Percentiles rank a stretch among this genome's conserved stretches.
These are phyloP conservation scores for Fusarium beomiforme DNA, from an alignment of 2,329 filamentous ascomycete genomes.

Conservation along the genomic window DNA sequence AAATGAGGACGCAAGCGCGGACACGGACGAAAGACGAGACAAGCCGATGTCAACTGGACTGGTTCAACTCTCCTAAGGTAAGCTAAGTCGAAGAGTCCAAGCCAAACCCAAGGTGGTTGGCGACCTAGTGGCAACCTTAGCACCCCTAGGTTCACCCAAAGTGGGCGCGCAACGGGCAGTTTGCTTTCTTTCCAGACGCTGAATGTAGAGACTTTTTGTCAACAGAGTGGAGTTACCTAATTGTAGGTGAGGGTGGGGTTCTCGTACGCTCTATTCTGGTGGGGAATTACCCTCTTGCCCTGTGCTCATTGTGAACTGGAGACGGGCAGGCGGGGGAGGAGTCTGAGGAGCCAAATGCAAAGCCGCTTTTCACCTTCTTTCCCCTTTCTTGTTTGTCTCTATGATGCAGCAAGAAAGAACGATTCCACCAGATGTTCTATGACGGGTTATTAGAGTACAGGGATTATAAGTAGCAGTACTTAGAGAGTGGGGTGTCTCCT, in stretches of 20 bases:
- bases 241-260: conserved; percentile 26
- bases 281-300: conserved; percentile 8
- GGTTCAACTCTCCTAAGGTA: background rate
- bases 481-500: conserved; percentile 5
- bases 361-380: no score
- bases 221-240: conserved; percentile 19
- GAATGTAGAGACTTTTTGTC: conserved; percentile 37
- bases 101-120: conserved; percentile 36
- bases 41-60: conserved; percentile 7
- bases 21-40: conserved; percentile 1
- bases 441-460: background rate
- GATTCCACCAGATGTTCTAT: background rate
- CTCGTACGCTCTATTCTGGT: background rate
- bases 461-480: conserved; percentile 23
- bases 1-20: background rate
- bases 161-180: background rate
- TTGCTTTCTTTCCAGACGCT: conserved; percentile 5
- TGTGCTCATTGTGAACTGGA: conserved; percentile 1
- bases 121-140: conserved; percentile 26
- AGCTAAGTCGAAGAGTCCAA: conserved; percentile 1
- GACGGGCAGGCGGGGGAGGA: conserved; percentile 9
- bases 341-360: conserved; percentile 9
- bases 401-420: background rate
- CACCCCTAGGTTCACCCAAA: background rate
- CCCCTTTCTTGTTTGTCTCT: background rate